Evolutionary conservation across 2,329 filamentous ascomycete species (phyloP).

Genomic region (Cyanodermella asteris): DNA sequence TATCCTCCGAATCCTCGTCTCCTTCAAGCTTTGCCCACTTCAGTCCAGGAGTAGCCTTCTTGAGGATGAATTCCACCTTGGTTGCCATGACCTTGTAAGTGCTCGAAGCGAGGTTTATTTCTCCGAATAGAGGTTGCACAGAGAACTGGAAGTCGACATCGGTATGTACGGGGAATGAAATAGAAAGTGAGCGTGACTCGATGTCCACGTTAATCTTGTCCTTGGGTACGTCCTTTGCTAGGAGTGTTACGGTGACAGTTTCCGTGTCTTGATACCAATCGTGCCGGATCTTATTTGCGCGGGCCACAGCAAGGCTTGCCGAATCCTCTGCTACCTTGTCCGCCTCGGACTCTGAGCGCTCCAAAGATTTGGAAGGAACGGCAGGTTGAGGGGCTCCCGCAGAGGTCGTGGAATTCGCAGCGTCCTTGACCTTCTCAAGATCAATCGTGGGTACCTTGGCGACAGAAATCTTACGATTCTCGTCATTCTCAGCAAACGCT

Average conservation of each 20-base stretch:
- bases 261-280: conserved; percentile 47
- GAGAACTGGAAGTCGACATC: conserved; percentile 36
- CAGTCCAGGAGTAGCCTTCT: conserved; percentile 39
- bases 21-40: conserved; percentile 47
- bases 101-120: conserved; percentile 39
- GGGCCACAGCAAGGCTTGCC: too few relatives aligned
- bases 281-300: conserved; percentile 38
- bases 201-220: conserved; percentile 33
- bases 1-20: conserved; percentile 10
- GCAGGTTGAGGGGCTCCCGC: too few relatives aligned
- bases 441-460: conserved; percentile 31
- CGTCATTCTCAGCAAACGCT: conserved; percentile 26
- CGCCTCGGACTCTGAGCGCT: conserved; percentile 1
- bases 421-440: conserved; percentile 17
- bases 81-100: conserved; percentile 46
- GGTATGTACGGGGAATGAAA: conserved; percentile 29
- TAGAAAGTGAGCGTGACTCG: conserved; percentile 22
- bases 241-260: conserved; percentile 40
- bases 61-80: conserved; percentile 58
- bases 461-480: conserved; percentile 22
- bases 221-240: conserved; percentile 41
- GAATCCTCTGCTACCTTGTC: conserved; percentile 9
- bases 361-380: too few relatives aligned
- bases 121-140: conserved; percentile 43
- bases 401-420: too few relatives aligned